A percentile compares a stretch with the other conserved stretches of the same genome.
Evolutionary conservation across 352 stramenopile genomes (phyloP).

Genomic region (Phytopythium delawarense): DNA sequence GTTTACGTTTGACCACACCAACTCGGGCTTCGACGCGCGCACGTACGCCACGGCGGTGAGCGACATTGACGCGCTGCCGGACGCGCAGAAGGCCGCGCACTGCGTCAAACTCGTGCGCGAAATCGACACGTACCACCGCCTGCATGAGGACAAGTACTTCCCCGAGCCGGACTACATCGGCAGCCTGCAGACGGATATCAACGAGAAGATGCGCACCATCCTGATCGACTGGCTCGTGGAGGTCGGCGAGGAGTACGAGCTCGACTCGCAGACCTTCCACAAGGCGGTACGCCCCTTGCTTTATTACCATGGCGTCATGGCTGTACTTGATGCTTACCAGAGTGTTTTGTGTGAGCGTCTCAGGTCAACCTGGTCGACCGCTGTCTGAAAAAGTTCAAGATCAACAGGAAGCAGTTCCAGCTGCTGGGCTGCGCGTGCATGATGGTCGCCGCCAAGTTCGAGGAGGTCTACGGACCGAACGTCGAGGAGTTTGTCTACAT

Average conservation of each 20-base stretch:
- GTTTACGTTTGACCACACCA: conserved; percentile 51
- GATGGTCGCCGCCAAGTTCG: conserved; percentile 96
- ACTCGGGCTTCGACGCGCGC: conserved; percentile 67
- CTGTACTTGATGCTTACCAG: background rate
- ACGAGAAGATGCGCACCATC: conserved; percentile 99
- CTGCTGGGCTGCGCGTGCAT: conserved; percentile 95
- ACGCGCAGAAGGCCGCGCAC: conserved; percentile 21
- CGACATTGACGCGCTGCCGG: conserved; percentile 53
- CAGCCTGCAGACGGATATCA: conserved; percentile 95
- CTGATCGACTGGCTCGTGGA: conserved; percentile 99
- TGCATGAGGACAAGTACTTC: conserved; percentile 77
- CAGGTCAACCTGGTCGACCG: conserved; percentile 83
- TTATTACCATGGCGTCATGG: too few relatives aligned
- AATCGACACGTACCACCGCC: conserved; percentile 56
- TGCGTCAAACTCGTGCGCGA: conserved; percentile 58
- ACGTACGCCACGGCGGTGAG: conserved; percentile 44
- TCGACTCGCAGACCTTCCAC: conserved; percentile 81
- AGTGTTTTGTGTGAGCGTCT: background rate
- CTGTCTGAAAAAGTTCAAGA: conserved; percentile 74
- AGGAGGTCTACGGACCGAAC: conserved; percentile 95
- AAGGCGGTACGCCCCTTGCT: conserved; percentile 41
- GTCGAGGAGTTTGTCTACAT: conserved; percentile 97
- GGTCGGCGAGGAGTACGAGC: conserved; percentile 81
- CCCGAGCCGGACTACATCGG: conserved; percentile 57
- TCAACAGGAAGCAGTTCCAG: conserved; percentile 92